These are phyloP conservation scores for Heimioporus sp. DNA, from an alignment of 768 basidiomycete genomes.

Conservation along the genomic window DNA sequence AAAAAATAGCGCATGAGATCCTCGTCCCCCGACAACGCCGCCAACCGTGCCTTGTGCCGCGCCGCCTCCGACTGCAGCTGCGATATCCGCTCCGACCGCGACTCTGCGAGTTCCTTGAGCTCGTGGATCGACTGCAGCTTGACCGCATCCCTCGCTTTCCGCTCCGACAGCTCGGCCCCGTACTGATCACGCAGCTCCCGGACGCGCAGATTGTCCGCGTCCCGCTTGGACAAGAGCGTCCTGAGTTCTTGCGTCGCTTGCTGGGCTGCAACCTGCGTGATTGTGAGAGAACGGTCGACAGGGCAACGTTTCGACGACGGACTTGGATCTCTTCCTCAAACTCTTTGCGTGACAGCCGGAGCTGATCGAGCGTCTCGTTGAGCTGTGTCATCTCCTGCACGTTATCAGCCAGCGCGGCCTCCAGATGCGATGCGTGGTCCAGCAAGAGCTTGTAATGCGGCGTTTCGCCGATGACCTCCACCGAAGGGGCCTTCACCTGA, in stretches of 20 bases:
- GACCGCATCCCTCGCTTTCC: conserved; percentile 58
- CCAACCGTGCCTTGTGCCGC: conserved; percentile 73
- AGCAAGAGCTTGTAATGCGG: conserved; percentile 55
- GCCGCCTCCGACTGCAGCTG: conserved; percentile 70
- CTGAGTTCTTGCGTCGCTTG: conserved; percentile 64
- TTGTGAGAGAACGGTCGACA: conserved; percentile 11
- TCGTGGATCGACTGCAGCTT: conserved; percentile 62
- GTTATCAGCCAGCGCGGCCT: conserved; percentile 40
- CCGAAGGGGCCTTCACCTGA: conserved; percentile 39
- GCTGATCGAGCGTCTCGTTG: conserved; percentile 42
- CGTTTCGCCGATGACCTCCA: conserved; percentile 46
- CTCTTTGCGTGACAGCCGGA: conserved; percentile 41
- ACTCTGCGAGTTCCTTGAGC: conserved; percentile 60
- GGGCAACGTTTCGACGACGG: conserved; percentile 21
- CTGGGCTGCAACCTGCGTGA: conserved; percentile 39
- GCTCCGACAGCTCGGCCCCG: conserved; percentile 62
- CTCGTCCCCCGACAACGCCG: conserved; percentile 66
- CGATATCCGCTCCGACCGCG: conserved; percentile 70
- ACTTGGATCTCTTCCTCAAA: conserved; percentile 48
- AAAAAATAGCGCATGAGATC: conserved; percentile 74
- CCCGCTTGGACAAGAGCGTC: conserved; percentile 56
- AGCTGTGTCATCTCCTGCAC: conserved; percentile 38
- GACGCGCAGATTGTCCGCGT: conserved; percentile 63
- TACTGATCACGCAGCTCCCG: conserved; percentile 72
- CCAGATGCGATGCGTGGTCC: conserved; percentile 50